Conservation (phyloP, 306 rosid species). For the Neltuma alba region DNA sequence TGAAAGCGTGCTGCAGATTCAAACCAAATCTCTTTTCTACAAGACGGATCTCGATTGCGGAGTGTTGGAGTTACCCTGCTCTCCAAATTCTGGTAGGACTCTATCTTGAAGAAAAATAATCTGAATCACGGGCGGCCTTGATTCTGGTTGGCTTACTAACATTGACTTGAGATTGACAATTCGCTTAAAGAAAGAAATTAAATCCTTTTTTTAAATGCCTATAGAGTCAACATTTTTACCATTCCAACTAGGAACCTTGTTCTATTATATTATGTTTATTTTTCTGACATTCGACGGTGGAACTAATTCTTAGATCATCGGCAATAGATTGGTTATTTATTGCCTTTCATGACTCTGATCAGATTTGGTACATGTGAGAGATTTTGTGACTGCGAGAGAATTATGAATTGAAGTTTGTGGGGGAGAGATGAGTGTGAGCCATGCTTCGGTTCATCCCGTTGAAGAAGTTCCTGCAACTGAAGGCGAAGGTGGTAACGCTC, state of each 20-base stretch:
- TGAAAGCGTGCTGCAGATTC: neutral
- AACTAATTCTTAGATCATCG: neutral
- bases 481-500: slow-evolving; percentile 47
- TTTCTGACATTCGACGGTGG: neutral
- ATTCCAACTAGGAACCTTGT: neutral
- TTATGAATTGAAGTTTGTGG: slow-evolving; percentile 48
- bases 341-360: slow-evolving; percentile 32
- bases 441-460: slow-evolving; percentile 84
- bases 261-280: neutral
- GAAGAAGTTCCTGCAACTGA: slow-evolving; percentile 62
- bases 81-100: slow-evolving; percentile 5
- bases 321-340: slow-evolving; percentile 1
- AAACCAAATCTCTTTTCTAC: neutral
- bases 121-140: neutral
- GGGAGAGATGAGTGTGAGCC: slow-evolving; percentile 85
- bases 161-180: slow-evolving; percentile 26
- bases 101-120: neutral
- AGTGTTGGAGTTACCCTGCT: neutral
- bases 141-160: slow-evolving; percentile 19
- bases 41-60: slow-evolving; percentile 5
- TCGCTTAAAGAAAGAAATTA: slow-evolving; percentile 1
- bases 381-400: neutral
- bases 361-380: slow-evolving; percentile 26
- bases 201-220: neutral
- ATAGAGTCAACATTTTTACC: slow-evolving; percentile 5